A percentile compares a stretch with the other conserved stretches of the same genome.
These are phyloP conservation scores for Saccharomycopsis selenospora DNA, from an alignment of 805 yeast species.

Conservation along the genomic window DNA sequence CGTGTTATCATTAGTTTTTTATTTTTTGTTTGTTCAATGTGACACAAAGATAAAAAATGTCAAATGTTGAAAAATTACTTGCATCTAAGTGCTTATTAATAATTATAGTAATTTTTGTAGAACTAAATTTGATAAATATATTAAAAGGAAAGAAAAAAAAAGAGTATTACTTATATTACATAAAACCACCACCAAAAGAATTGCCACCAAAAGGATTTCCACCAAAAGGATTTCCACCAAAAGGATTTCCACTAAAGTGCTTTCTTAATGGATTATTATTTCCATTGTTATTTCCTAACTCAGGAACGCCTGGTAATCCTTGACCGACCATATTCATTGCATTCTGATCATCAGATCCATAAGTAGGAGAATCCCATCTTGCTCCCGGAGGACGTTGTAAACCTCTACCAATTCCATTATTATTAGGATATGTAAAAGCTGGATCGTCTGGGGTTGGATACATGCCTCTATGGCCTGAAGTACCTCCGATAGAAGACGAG, in stretches of 20 bases:
- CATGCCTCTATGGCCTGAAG: slow-evolving; percentile 29
- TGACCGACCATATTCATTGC: slow-evolving; percentile 15
- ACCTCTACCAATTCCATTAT: slow-evolving; percentile 17
- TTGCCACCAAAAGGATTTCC: neutral
- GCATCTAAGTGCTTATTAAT: too few species aligned
- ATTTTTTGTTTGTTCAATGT: too few species aligned
- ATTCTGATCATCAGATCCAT: slow-evolving; percentile 12
- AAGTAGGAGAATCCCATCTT: slow-evolving; percentile 33
- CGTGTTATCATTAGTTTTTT: too few species aligned
- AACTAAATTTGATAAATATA: too few species aligned
- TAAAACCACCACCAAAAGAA: slow-evolving; percentile 1
- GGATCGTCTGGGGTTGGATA: slow-evolving; percentile 28
- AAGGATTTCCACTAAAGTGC: neutral
- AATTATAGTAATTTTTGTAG: too few species aligned
- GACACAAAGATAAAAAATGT: too few species aligned
- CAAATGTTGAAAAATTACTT: too few species aligned
- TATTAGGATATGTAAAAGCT: slow-evolving; percentile 22
- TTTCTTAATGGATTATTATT: neutral
- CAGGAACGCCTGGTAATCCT: slow-evolving; percentile 19
- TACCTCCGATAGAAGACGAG: slow-evolving; percentile 11
- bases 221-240: neutral
- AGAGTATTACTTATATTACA: too few species aligned
- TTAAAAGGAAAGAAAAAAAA: too few species aligned
- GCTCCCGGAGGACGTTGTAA: slow-evolving; percentile 31
- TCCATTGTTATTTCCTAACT: slow-evolving; percentile 10